phyloP scores from a whole-genome alignment of 2,329 filamentous ascomycete genomes.

The Pseudohalonectria lignicola region DNA sequence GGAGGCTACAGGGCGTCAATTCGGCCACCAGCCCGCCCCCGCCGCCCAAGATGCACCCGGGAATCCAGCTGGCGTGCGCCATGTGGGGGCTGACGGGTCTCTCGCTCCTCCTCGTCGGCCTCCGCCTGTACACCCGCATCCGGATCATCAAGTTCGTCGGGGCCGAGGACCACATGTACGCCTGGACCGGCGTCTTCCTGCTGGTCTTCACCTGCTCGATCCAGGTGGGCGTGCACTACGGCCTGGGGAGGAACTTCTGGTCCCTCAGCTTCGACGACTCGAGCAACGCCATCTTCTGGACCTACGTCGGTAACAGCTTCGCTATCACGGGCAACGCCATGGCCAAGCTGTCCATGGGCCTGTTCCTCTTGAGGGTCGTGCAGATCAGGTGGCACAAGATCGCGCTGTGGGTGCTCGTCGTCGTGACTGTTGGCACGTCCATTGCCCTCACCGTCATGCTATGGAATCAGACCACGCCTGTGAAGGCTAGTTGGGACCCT shows the following conservation, averaged over 20 bases:
- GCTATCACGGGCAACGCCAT: constrained; percentile 23
- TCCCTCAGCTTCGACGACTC: constrained; percentile 16
- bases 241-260: constrained; percentile 22
- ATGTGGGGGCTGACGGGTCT: constrained; percentile 24
- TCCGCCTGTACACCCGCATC: constrained; percentile 25
- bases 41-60: constrained; percentile 10
- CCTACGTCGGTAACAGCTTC: constrained; percentile 23
- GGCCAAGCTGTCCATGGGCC: constrained; percentile 25
- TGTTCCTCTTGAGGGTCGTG: constrained; percentile 25
- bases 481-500: constrained; percentile 23
- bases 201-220: constrained; percentile 21
- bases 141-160: constrained; percentile 22
- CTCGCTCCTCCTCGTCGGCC: constrained; percentile 18
- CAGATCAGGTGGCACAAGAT: constrained; percentile 21
- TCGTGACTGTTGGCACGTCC: constrained; percentile 18
- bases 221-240: constrained; percentile 21
- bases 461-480: constrained; percentile 25
- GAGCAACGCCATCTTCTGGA: constrained; percentile 25
- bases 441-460: constrained; percentile 20
- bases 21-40: too few relatives aligned
- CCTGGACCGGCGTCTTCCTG: constrained; percentile 21
- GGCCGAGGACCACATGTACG: constrained; percentile 23
- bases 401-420: constrained; percentile 19
- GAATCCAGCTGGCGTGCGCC: constrained; percentile 18
- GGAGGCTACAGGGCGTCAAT: too few relatives aligned